phyloP scores from a whole-genome alignment of 768 basidiomycete species.

The Mycena chlorophos region DNA sequence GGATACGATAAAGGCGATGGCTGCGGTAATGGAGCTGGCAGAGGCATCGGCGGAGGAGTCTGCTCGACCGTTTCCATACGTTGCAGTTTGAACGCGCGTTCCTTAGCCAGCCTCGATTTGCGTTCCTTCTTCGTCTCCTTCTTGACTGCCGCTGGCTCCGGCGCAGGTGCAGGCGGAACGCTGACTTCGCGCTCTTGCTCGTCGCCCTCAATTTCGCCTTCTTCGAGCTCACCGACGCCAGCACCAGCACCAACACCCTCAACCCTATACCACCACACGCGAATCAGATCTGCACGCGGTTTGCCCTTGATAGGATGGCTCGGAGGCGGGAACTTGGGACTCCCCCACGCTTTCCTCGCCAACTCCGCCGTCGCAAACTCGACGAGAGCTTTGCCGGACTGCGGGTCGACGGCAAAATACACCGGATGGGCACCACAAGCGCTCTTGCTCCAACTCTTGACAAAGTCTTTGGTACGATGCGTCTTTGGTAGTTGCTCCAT shows the following conservation, averaged over 20 bases:
- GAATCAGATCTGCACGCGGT: constrained; percentile 44
- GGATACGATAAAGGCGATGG: constrained; percentile 3
- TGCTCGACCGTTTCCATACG: not conserved
- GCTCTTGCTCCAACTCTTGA: constrained; percentile 43
- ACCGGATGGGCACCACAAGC: constrained; percentile 40
- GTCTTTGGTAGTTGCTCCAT: constrained; percentile 57
- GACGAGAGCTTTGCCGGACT: constrained; percentile 47
- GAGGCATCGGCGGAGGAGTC: not conserved
- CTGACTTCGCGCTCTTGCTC: constrained; percentile 27
- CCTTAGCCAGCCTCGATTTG: constrained; percentile 30
- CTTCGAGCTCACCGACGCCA: constrained; percentile 48
- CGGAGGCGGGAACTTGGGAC: constrained; percentile 42
- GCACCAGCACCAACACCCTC: constrained; percentile 40
- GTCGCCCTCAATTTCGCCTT: constrained; percentile 51
- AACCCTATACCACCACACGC: constrained; percentile 52
- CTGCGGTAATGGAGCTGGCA: not conserved
- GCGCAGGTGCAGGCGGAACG: constrained; percentile 3
- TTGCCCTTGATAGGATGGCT: constrained; percentile 43
- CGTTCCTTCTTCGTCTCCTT: constrained; percentile 36
- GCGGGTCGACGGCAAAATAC: constrained; percentile 42
- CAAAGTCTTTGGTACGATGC: constrained; percentile 42
- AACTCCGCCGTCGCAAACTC: constrained; percentile 48
- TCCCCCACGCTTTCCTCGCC: constrained; percentile 51
- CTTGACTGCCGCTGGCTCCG: constrained; percentile 12
- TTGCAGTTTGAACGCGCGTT: constrained; percentile 26